Evolutionary conservation across 805 yeast genomes (phyloP).

Genomic region (Candida michaelii): DNA sequence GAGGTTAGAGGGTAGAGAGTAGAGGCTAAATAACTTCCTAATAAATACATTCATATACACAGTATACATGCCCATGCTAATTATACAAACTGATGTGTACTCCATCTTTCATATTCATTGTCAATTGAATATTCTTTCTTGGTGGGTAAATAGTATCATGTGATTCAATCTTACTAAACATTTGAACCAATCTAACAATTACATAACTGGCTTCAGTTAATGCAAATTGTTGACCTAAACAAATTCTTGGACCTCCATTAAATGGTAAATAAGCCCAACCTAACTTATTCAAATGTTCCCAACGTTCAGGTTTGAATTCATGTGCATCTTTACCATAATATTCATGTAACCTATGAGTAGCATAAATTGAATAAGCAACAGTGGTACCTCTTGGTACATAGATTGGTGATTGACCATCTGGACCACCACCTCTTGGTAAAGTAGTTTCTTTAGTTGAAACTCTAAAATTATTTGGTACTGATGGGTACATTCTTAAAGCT

Average conservation of each 20-base stretch:
- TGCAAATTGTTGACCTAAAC: constrained; percentile 58
- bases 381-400: constrained; percentile 41
- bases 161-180: constrained; percentile 20
- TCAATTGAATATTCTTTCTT: constrained; percentile 27
- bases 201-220: constrained; percentile 51
- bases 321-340: constrained; percentile 46
- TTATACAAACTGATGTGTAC: constrained; percentile 10
- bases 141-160: constrained; percentile 32
- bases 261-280: constrained; percentile 54
- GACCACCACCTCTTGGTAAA: constrained; percentile 51
- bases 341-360: constrained; percentile 41
- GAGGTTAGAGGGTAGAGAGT: no score
- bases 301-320: constrained; percentile 49
- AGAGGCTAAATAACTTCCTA: neutral
- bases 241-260: constrained; percentile 57
- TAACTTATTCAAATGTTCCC: constrained; percentile 34
- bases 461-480: constrained; percentile 51
- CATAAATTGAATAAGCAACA: constrained; percentile 39
- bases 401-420: constrained; percentile 39
- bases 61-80: neutral
- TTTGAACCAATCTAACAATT: constrained; percentile 34
- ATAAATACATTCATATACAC: constrained; percentile 1
- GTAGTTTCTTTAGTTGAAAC: constrained; percentile 46
- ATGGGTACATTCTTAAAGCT: constrained; percentile 49
- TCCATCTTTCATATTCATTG: constrained; percentile 21